Percentiles rank a stretch among this genome's conserved stretches.
Conservation (phyloP, 208 protist species). For the Vickermania spadyakhi region DNA sequence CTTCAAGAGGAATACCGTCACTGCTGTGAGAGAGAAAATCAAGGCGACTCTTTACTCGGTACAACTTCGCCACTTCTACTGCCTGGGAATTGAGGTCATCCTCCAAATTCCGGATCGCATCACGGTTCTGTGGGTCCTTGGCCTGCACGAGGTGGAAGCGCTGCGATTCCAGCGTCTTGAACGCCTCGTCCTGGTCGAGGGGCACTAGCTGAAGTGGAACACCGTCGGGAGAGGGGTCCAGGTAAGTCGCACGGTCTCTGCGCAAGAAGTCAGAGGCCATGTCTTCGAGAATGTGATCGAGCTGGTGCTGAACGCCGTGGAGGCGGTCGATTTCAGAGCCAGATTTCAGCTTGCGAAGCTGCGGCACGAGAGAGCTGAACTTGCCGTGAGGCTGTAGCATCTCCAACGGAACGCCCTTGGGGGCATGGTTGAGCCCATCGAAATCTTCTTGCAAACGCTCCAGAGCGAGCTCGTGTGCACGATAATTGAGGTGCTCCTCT, state of each 20-base stretch:
- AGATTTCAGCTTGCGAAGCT: conserved; percentile 49
- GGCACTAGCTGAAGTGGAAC: conserved; percentile 42
- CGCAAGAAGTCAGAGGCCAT: conserved; percentile 40
- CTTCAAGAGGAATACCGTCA: conserved; percentile 23
- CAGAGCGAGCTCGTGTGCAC: conserved; percentile 11
- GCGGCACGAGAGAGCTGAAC: conserved; percentile 38
- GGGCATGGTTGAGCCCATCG: conserved; percentile 15
- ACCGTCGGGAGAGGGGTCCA: conserved; percentile 27
- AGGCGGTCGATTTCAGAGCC: conserved; percentile 38
- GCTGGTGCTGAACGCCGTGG: conserved; percentile 43
- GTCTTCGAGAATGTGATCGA: conserved; percentile 34
- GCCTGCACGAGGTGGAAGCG: conserved; percentile 48
- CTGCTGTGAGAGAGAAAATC: conserved; percentile 15
- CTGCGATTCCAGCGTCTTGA: conserved; percentile 21
- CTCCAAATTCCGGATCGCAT: conserved; percentile 26
- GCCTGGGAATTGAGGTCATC: conserved; percentile 51
- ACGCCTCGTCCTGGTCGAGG: conserved; percentile 39
- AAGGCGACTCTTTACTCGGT: conserved; percentile 41
- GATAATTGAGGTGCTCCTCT: conserved; percentile 13
- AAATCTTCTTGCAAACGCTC: conserved; percentile 13
- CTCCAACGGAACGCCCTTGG: conserved; percentile 45
- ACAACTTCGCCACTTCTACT: conserved; percentile 42
- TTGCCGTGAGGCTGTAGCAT: conserved; percentile 32
- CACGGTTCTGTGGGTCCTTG: conserved; percentile 13
- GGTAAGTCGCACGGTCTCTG: conserved; percentile 20